These are phyloP conservation scores for Metschnikowia noctiluminum DNA, from an alignment of 805 yeast genomes.

Conservation along the genomic window DNA sequence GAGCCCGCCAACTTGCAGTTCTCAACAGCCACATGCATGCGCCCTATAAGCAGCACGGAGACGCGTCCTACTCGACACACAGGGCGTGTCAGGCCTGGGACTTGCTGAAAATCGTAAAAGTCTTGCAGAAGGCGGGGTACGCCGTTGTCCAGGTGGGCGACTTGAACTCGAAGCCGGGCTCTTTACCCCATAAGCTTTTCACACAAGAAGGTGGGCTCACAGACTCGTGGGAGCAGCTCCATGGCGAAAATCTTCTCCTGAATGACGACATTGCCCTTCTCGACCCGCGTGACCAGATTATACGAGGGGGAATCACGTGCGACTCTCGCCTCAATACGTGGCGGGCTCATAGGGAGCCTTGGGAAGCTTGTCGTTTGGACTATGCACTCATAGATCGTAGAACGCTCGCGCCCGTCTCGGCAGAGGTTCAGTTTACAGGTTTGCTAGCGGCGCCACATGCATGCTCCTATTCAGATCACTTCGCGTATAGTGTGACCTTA, in stretches of 20 bases:
- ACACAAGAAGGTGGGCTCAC: conserved; percentile 62
- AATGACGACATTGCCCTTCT: conserved; percentile 25
- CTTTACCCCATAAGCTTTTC: conserved; percentile 73
- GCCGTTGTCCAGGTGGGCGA: conserved; percentile 91
- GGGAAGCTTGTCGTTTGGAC: conserved; percentile 85
- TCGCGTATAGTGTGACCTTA: conserved; percentile 59
- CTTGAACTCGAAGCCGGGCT: conserved; percentile 83
- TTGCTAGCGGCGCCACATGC: conserved; percentile 47
- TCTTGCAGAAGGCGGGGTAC: conserved; percentile 70
- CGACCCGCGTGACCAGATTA: conserved; percentile 52
- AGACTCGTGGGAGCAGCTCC: conserved; percentile 79
- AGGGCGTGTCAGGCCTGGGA: conserved; percentile 98
- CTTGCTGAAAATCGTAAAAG: conserved; percentile 60
- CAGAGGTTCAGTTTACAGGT: conserved; percentile 74
- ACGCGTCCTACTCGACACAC: conserved; percentile 86
- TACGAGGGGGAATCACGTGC: conserved; percentile 80
- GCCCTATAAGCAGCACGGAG: conserved; percentile 80
- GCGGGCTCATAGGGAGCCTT: conserved; percentile 53
- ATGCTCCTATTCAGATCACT: conserved; percentile 87
- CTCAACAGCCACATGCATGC: conserved; percentile 97
- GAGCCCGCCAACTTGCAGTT: conserved; percentile 62
- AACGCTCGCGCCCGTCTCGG: conserved; percentile 51
- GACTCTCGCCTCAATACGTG: conserved; percentile 86
- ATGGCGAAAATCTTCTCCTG: conserved; percentile 37
- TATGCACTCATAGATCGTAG: conserved; percentile 74